Percentiles rank a stretch among this genome's conserved stretches.
These are phyloP conservation scores for Mycena vitilis DNA, from an alignment of 768 basidiomycete genomes.

Conservation along the genomic window DNA sequence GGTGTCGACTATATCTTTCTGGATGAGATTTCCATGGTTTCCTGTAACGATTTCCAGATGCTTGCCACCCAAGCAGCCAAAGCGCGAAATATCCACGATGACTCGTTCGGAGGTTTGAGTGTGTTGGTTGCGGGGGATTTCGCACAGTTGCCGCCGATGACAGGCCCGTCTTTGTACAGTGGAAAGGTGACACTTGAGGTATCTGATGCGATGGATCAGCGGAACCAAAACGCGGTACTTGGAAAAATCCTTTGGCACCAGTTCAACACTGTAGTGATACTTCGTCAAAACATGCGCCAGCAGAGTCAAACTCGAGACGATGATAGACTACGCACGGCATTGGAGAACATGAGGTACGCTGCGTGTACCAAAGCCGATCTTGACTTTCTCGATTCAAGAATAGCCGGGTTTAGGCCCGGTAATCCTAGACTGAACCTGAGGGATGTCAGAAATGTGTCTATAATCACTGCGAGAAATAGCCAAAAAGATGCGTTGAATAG, in stretches of 20 bases:
- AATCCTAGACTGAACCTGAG: no score
- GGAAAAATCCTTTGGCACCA: neutral
- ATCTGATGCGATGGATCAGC: neutral
- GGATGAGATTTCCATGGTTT: neutral
- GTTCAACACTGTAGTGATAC: neutral
- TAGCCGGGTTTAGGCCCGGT: no score
- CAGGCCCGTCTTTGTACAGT: no score
- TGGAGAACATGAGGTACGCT: no score
- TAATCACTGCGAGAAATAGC: no score
- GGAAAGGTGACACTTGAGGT: no score
- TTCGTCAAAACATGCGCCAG: neutral
- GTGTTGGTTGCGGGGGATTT: neutral
- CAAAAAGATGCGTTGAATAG: no score
- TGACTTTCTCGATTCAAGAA: no score
- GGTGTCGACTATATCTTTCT: neutral
- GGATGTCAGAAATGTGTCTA: no score
- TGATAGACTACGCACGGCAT: neutral
- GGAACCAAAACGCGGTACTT: neutral
- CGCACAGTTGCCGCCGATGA: neutral
- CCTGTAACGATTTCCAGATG: neutral
- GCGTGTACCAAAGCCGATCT: no score
- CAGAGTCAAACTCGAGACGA: neutral
- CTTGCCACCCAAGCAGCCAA: neutral
- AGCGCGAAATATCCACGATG: neutral
- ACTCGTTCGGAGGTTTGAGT: neutral